phyloP scores from a whole-genome alignment of 208 protist species.

The Leishmania mexicana region DNA sequence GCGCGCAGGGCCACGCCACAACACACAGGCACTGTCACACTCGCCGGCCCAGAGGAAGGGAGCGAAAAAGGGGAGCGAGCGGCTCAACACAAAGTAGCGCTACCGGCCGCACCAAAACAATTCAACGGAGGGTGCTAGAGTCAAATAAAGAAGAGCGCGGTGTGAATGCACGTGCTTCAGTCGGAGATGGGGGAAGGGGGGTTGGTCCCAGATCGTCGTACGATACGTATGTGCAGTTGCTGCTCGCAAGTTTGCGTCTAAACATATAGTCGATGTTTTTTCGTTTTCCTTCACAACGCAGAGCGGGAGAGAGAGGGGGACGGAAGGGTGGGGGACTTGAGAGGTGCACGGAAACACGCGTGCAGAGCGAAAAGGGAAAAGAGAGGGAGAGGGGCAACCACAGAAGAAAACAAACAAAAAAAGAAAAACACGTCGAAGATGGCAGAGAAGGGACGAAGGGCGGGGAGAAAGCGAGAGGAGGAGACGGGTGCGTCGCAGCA shows the following conservation, averaged over 20 bases:
- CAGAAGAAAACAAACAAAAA: not conserved
- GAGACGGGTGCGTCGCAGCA: not conserved
- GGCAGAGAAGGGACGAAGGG: not conserved
- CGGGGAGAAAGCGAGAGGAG: not conserved
- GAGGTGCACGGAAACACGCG: not conserved
- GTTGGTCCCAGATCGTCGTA: not conserved
- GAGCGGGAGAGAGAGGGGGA: not conserved
- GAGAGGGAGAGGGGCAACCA: not conserved
- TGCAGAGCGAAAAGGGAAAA: not conserved
- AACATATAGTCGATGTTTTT: not conserved
- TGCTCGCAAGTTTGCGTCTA: not conserved
- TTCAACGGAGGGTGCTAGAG: not conserved
- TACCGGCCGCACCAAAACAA: not conserved
- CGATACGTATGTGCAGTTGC: not conserved
- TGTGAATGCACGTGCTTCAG: not conserved
- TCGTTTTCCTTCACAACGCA: not conserved
- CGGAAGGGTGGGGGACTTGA: not conserved
- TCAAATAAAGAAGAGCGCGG: not conserved
- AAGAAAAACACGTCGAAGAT: not conserved
- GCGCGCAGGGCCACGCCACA: not conserved
- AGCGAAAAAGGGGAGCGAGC: not conserved
- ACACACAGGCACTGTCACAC: not conserved
- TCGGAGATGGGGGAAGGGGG: not conserved
- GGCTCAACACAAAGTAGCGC: not conserved
- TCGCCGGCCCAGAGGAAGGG: not conserved